Evolutionary conservation across 805 yeast genomes (phyloP), one percentile per base, ranked within the genome.

Genomic region (Kurtzmaniella cleridarum): DNA sequence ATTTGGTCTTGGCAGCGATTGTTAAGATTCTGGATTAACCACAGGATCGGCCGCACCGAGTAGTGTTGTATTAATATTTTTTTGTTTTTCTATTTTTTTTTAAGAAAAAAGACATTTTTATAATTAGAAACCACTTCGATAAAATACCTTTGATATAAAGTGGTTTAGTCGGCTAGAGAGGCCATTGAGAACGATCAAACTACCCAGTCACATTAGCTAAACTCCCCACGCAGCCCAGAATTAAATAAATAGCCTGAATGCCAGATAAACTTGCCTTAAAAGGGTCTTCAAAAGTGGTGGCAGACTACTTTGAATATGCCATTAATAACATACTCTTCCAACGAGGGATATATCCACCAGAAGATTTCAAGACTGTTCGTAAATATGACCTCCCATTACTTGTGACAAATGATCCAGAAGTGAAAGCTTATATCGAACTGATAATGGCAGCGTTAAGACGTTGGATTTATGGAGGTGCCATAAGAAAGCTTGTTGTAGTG

Each of bases 331-430:
- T 90, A 18, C 71, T 91, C 4, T 90, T 83, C 57, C 97, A 91
- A 57, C 66, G 98, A 38, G 95, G 95, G 0, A 80, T 90, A 14
- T 90, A 90, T 51, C 95, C 96, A 0, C 72, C 85, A 3, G 95
- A 85, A 45, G 95, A 88, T 55, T 90, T 91, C 60, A 73, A 73
- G 37, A 70, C 81, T 1, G 88, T 86, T 2, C 73, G 76, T 49
- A 88, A 87, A 54, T 91, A 87, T 59, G 96, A 86, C 15, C 60
- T 90, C 40, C 83, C 81, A 41, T 62, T 90, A 60, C 66, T 90
- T 32, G 75, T 83, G 20, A 77, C 86, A 3, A 73, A 72, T 13
- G 95, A 88, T 53, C 84, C 81, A 32, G 95, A 86, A 32, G 81
- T 91, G 38, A 78, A 76, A 50, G 60, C 60, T 1, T 90, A 90